These are phyloP conservation scores for Fusarium palustre DNA, from an alignment of 2,329 filamentous ascomycete species.

Conservation along the genomic window DNA sequence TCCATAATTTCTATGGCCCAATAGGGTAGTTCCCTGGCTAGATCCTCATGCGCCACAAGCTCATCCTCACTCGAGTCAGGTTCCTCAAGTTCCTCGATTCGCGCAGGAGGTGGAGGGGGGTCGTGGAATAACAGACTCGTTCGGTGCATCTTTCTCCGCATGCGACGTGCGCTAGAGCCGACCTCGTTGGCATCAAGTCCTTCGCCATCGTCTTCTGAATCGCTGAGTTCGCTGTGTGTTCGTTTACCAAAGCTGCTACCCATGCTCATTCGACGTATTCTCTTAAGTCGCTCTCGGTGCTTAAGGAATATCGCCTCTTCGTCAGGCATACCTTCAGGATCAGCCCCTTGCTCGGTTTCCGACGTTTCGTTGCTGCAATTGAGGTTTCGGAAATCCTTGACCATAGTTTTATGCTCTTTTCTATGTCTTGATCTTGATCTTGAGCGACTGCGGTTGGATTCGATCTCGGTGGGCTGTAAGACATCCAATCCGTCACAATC, in stretches of 20 bases:
- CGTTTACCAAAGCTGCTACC: conserved; percentile 68
- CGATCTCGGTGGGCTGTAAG: conserved; percentile 60
- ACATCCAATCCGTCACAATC: conserved; percentile 58
- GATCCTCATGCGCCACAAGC: conserved; percentile 53
- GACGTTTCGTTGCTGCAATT: conserved; percentile 57
- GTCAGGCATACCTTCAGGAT: conserved; percentile 53
- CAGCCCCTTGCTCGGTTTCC: conserved; percentile 52
- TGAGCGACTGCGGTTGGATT: conserved; percentile 59
- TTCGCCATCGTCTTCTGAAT: conserved; percentile 59
- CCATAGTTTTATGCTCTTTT: conserved; percentile 58
- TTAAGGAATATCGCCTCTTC: conserved; percentile 55
- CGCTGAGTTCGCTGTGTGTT: conserved; percentile 65
- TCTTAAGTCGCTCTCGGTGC: conserved; percentile 57
- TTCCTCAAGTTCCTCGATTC: conserved; percentile 67
- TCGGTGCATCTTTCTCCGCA: conserved; percentile 61
- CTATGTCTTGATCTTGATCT: conserved; percentile 54
- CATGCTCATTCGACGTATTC: conserved; percentile 61
- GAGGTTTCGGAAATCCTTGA: conserved; percentile 60
- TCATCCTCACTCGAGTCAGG: conserved; percentile 63
- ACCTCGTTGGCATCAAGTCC: conserved; percentile 57
- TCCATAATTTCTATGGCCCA: conserved; percentile 65
- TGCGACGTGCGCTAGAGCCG: conserved; percentile 61
- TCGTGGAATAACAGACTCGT: conserved; percentile 63
- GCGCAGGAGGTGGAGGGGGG: conserved; percentile 60
- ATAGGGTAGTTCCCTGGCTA: conserved; percentile 63